These are phyloP conservation scores for Brassica rapa DNA, from an alignment of 345 rosid species.

Conservation along the genomic window DNA sequence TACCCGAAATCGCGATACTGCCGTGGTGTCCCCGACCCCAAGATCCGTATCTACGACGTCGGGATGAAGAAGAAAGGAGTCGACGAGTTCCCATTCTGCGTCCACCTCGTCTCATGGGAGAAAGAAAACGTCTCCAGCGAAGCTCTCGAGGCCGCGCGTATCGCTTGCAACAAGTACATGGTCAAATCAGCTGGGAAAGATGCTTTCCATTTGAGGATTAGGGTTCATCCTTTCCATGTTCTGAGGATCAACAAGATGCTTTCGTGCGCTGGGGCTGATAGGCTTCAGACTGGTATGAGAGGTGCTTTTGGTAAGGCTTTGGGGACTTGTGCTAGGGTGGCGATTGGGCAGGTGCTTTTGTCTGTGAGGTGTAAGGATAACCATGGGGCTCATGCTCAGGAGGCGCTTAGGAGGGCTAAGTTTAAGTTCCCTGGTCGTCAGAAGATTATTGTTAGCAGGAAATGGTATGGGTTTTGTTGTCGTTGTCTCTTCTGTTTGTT, in stretches of 20 bases:
- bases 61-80: slow-evolving; percentile 72
- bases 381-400: slow-evolving; percentile 57
- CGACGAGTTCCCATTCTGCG: slow-evolving; percentile 66
- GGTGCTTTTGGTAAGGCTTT: slow-evolving; percentile 67
- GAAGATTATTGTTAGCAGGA: slow-evolving; percentile 62
- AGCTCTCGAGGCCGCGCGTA: slow-evolving; percentile 66
- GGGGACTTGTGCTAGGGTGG: slow-evolving; percentile 57
- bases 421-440: slow-evolving; percentile 68
- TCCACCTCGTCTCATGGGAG: slow-evolving; percentile 67
- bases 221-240: slow-evolving; percentile 68
- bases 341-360: slow-evolving; percentile 59
- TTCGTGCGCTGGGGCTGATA: slow-evolving; percentile 73
- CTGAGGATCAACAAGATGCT: slow-evolving; percentile 70
- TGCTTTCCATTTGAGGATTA: slow-evolving; percentile 58
- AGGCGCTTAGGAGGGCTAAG: slow-evolving; percentile 63
- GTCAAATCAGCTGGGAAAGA: slow-evolving; percentile 63
- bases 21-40: slow-evolving; percentile 65
- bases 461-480: slow-evolving; percentile 39
- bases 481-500: not conserved
- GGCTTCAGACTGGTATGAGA: slow-evolving; percentile 65
- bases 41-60: slow-evolving; percentile 64
- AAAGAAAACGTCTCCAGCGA: slow-evolving; percentile 66
- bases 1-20: slow-evolving; percentile 61
- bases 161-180: slow-evolving; percentile 70
- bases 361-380: slow-evolving; percentile 61